phyloP scores from a whole-genome alignment of 2,329 filamentous ascomycete species.

The Onygena corvina region DNA sequence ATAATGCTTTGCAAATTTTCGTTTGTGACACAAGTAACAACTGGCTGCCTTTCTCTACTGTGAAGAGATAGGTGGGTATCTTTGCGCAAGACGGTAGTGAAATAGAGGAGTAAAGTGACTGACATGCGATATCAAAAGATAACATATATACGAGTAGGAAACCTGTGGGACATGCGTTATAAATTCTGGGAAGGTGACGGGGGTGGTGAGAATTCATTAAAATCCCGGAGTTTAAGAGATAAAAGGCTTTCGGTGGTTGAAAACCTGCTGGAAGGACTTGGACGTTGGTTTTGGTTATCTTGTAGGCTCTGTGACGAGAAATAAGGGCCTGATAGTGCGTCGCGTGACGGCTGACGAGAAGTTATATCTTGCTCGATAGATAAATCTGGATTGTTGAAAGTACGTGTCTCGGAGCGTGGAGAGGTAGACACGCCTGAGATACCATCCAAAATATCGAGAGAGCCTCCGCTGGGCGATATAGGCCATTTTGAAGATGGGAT shows the following conservation, averaged over 20 bases:
- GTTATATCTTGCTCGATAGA: background rate
- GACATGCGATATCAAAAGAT: background rate
- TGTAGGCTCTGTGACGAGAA: background rate
- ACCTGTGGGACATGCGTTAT: too few relatives aligned
- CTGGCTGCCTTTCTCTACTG: background rate
- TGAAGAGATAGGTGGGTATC: conserved; percentile 6
- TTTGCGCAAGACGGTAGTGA: background rate
- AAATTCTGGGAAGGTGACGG: background rate
- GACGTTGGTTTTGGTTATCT: background rate
- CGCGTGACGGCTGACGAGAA: background rate
- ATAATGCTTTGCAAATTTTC: conserved; percentile 4
- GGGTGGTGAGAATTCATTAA: background rate
- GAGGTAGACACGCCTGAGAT: background rate
- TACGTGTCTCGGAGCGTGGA: background rate
- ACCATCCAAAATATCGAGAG: background rate
- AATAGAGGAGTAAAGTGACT: background rate
- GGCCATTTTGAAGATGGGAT: background rate
- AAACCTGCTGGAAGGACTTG: background rate
- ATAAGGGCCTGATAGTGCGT: background rate
- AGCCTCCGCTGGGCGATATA: background rate
- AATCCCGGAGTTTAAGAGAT: conserved; percentile 1
- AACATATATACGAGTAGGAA: background rate
- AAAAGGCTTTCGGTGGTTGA: background rate
- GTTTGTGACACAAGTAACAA: background rate
- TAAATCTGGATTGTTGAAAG: background rate